phyloP scores from a whole-genome alignment of 139 green algal species.

The Zygnema circumcarinatum region DNA sequence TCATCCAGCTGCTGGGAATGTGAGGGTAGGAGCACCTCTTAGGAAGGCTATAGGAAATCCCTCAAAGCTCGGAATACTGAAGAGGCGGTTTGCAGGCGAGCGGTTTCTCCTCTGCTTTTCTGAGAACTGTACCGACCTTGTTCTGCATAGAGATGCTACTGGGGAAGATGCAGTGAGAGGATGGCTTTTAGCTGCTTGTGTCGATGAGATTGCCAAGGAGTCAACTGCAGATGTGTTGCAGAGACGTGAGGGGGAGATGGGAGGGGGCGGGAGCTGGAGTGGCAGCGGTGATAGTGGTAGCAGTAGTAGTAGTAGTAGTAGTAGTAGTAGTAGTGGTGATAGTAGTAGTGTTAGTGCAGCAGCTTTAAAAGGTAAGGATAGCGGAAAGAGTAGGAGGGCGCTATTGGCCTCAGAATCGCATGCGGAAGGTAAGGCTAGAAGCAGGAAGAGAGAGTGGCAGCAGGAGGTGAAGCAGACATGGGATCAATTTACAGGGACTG shows the following conservation, averaged over 20 bases:
- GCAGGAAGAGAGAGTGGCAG: not conserved
- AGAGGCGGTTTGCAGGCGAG: constrained; percentile 16
- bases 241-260: not conserved
- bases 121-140: constrained; percentile 36
- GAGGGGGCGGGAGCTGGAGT: not conserved
- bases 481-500: not conserved
- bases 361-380: not conserved
- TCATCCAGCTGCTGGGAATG: not conserved
- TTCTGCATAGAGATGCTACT: constrained; percentile 49
- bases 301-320: no score
- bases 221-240: not conserved
- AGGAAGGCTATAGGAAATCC: not conserved
- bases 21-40: constrained; percentile 32
- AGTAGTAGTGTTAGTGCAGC: not conserved
- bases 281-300: not conserved
- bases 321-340: not conserved
- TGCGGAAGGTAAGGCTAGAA: not conserved
- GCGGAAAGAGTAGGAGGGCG: not conserved
- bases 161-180: constrained; percentile 48
- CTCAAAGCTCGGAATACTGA: constrained; percentile 9
- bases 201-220: constrained; percentile 1
- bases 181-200: constrained; percentile 50
- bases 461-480: not conserved
- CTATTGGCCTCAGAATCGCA: not conserved
- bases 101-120: constrained; percentile 39